A percentile compares a stretch with the other conserved stretches of the same genome.
phyloP scores from a whole-genome alignment of 208 protist species.

The Entamoeba invadens region DNA sequence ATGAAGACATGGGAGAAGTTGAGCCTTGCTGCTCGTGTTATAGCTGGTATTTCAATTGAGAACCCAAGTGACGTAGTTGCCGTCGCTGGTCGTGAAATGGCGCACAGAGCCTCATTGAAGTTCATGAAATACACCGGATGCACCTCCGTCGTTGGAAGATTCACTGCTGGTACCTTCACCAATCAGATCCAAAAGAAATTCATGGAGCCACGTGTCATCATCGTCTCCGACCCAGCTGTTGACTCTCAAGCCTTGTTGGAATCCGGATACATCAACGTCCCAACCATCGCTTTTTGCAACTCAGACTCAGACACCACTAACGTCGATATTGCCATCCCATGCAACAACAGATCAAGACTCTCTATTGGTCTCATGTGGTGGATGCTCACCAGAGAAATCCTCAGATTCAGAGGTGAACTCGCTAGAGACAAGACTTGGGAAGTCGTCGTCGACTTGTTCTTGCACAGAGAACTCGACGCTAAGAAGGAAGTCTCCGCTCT shows the following conservation, averaged over 20 bases:
- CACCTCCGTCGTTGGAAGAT: conserved; percentile 18
- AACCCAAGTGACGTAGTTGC: conserved; percentile 32
- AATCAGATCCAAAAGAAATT: conserved; percentile 31
- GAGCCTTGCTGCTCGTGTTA: conserved; percentile 26
- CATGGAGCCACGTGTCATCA: conserved; percentile 28
- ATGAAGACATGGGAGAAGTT: conserved; percentile 28
- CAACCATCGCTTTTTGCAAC: conserved; percentile 92
- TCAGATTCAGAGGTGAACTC: conserved; percentile 74
- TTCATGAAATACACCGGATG: conserved; percentile 31
- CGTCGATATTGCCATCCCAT: conserved; percentile 93
- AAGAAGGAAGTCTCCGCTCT: conserved; percentile 46
- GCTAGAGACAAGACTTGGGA: conserved; percentile 71
- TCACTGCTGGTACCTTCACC: conserved; percentile 37
- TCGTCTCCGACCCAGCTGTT: conserved; percentile 28
- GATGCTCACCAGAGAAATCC: conserved; percentile 87
- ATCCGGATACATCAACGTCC: conserved; percentile 92
- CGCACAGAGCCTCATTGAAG: conserved; percentile 31
- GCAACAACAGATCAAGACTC: conserved; percentile 77
- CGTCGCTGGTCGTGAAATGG: conserved; percentile 18
- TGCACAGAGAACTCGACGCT: conserved; percentile 84
- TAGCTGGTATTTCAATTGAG: conserved; percentile 23
- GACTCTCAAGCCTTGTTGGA: conserved; percentile 58
- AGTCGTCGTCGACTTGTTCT: conserved; percentile 96
- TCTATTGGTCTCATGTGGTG: conserved; percentile 95
- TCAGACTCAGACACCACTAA: conserved; percentile 76